Conservation (phyloP, 768 basidiomycete genomes). For the Leccinum longicurvipes region DNA sequence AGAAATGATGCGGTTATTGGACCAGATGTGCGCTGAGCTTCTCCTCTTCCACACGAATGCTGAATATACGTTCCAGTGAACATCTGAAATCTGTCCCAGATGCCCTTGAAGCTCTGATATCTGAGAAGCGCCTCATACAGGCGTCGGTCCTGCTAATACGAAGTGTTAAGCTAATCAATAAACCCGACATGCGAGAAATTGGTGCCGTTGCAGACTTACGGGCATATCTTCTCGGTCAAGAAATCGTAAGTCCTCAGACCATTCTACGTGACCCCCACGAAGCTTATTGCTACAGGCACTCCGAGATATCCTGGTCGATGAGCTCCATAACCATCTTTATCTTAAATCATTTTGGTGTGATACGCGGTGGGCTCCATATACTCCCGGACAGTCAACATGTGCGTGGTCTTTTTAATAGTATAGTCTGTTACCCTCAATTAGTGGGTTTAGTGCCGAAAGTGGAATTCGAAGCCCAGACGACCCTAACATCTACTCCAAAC, state of each 20-base stretch:
- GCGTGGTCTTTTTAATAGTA: slow-evolving; percentile 29
- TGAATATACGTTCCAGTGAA: slow-evolving; percentile 53
- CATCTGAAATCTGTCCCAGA: slow-evolving; percentile 89
- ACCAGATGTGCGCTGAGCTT: slow-evolving; percentile 73
- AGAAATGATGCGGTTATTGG: slow-evolving; percentile 93
- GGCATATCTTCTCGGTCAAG: slow-evolving; percentile 80
- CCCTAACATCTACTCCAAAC: slow-evolving; percentile 21
- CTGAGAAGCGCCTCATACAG: slow-evolving; percentile 89
- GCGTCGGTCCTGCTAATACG: slow-evolving; percentile 84
- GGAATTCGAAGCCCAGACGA: slow-evolving; percentile 56
- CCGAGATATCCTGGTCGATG: slow-evolving; percentile 90
- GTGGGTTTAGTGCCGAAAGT: slow-evolving; percentile 53
- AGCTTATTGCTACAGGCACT: slow-evolving; percentile 56
- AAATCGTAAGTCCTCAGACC: slow-evolving; percentile 56
- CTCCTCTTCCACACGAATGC: slow-evolving; percentile 7
- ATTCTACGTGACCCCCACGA: neutral
- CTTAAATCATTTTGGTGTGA: slow-evolving; percentile 97
- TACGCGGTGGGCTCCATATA: slow-evolving; percentile 83
- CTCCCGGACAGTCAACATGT: slow-evolving; percentile 76
- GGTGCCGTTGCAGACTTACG: slow-evolving; percentile 91
- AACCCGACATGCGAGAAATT: slow-evolving; percentile 89
- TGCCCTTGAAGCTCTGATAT: slow-evolving; percentile 87
- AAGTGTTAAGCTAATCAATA: slow-evolving; percentile 87
- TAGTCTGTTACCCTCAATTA: slow-evolving; percentile 8
- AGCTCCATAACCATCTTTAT: slow-evolving; percentile 95